Evolutionary conservation across 148 eudicot genomes (phyloP).

Genomic region (Vaccinium myrtillus): DNA sequence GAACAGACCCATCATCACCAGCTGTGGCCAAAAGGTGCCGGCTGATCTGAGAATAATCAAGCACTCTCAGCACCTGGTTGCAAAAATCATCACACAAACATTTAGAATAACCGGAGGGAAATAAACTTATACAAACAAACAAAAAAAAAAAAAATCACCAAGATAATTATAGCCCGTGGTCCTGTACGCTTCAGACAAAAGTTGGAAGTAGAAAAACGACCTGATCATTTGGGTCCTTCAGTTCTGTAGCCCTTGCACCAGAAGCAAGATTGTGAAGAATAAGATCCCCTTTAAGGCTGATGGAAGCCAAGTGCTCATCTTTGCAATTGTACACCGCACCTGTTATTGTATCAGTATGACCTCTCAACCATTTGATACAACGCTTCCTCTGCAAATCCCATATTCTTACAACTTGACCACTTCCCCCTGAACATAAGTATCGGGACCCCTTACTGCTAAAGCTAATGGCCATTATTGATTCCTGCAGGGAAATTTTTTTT

Average conservation of each 20-base stretch:
- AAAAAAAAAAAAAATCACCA: constrained; percentile 11
- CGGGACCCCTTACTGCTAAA: constrained; percentile 93
- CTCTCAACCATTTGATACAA: constrained; percentile 94
- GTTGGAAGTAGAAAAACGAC: constrained; percentile 32
- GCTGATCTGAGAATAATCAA: constrained; percentile 94
- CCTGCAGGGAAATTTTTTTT: constrained; percentile 35
- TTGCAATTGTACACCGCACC: constrained; percentile 83
- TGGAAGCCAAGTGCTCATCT: constrained; percentile 97
- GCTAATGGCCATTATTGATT: constrained; percentile 64
- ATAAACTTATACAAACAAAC: background rate
- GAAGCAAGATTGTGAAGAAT: constrained; percentile 98
- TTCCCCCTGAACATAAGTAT: constrained; percentile 88
- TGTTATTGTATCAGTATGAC: constrained; percentile 83
- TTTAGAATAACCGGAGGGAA: constrained; percentile 28
- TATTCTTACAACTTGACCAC: constrained; percentile 81
- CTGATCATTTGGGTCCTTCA: constrained; percentile 91
- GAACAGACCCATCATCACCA: constrained; percentile 97
- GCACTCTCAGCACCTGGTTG: constrained; percentile 83
- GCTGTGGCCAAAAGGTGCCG: constrained; percentile 94
- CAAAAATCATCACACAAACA: constrained; percentile 37
- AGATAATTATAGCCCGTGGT: background rate
- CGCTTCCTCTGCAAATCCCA: constrained; percentile 97
- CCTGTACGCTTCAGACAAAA: constrained; percentile 7
- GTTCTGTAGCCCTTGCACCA: constrained; percentile 78
- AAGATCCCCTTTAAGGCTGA: constrained; percentile 78